Percentiles rank a stretch among this genome's conserved stretches.
phyloP scores from a whole-genome alignment of 2,329 filamentous ascomycete genomes.

The Talaromyces pinophilus region DNA sequence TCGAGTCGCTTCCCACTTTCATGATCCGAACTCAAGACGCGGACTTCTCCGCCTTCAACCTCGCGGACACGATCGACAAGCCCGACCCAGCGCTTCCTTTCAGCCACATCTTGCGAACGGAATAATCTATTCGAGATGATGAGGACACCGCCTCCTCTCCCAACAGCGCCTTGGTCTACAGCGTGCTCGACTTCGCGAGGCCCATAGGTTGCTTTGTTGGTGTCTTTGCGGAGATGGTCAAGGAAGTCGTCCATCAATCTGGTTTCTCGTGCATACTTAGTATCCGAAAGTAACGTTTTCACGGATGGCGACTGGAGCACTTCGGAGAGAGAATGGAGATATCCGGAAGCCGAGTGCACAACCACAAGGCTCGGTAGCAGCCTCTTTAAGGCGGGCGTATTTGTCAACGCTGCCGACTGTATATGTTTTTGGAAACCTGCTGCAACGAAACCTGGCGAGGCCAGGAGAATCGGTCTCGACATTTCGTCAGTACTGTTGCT shows the following conservation, averaged over 20 bases:
- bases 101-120: conserved; percentile 74
- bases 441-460: conserved; percentile 86
- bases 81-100: conserved; percentile 75
- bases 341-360: conserved; percentile 80
- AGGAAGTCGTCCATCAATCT: conserved; percentile 82
- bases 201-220: conserved; percentile 89
- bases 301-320: conserved; percentile 81
- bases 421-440: conserved; percentile 76
- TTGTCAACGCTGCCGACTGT: conserved; percentile 60
- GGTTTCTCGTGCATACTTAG: conserved; percentile 84
- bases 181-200: conserved; percentile 77
- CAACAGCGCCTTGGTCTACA: conserved; percentile 83
- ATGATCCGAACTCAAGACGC: conserved; percentile 88
- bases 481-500: conserved; percentile 36
- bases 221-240: conserved; percentile 74
- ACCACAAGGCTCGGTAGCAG: conserved; percentile 62
- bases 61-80: conserved; percentile 86
- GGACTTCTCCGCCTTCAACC: conserved; percentile 77
- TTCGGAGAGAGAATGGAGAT: conserved; percentile 84
- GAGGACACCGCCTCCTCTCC: conserved; percentile 78
- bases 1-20: conserved; percentile 87
- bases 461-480: conserved; percentile 70
- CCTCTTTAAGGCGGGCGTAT: conserved; percentile 66
- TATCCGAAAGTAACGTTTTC: conserved; percentile 74
- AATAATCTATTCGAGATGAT: conserved; percentile 88